These are phyloP conservation scores for Puccinellia tenuiflora DNA, from an alignment of 176 grass and related monocot genomes.

Conservation along the genomic window DNA sequence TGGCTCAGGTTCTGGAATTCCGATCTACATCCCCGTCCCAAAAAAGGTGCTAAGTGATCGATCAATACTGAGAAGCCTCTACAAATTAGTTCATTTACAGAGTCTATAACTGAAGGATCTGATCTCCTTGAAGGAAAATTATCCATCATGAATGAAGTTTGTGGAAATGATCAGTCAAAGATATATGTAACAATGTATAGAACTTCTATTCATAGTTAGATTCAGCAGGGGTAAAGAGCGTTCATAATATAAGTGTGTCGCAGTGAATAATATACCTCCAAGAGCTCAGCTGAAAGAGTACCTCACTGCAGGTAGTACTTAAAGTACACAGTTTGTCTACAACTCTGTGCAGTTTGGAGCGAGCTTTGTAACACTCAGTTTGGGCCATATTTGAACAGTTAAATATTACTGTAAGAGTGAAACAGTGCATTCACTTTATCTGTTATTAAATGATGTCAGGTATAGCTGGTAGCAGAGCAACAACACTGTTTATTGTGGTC, in stretches of 20 bases:
- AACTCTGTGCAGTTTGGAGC: not conserved
- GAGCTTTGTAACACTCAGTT: slow-evolving; percentile 1
- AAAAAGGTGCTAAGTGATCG: not conserved
- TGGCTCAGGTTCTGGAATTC: not conserved
- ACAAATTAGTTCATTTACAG: not conserved
- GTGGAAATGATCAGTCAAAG: slow-evolving; percentile 5
- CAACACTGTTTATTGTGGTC: not conserved
- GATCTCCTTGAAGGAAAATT: not conserved
- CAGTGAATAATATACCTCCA: not conserved
- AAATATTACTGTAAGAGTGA: slow-evolving; percentile 3
- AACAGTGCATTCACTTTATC: not conserved
- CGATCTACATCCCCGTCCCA: not conserved
- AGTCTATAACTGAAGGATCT: not conserved
- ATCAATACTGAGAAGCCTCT: not conserved
- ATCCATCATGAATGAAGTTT: slow-evolving; percentile 6
- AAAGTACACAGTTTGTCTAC: not conserved
- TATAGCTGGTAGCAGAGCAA: not conserved
- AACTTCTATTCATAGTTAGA: slow-evolving; percentile 6
- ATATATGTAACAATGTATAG: not conserved
- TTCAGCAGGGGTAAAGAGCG: not conserved
- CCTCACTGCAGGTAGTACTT: not conserved
- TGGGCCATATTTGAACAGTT: not conserved
- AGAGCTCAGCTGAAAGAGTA: not conserved
- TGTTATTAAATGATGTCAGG: not conserved
- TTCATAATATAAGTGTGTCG: not conserved